phyloP scores from a whole-genome alignment of 441 rosid species.

The Bruguiera hainesii region DNA sequence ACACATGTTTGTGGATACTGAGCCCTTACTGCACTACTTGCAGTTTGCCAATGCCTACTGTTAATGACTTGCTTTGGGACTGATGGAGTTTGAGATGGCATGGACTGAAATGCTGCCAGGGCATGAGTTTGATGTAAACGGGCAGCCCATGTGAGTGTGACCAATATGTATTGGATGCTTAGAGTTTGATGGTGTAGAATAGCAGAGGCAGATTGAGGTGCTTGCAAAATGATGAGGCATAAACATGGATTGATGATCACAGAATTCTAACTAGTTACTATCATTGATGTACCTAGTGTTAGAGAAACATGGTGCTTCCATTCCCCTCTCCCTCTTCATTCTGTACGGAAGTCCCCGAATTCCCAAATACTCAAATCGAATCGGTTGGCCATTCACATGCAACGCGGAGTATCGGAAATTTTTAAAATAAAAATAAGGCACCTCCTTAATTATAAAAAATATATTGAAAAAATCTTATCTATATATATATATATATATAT shows the following conservation, averaged over 20 bases:
- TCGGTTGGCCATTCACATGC: too few species aligned
- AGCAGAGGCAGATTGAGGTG: conserved; percentile 22
- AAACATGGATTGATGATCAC: neutral
- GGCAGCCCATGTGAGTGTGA: conserved; percentile 21
- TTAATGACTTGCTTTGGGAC: conserved; percentile 17
- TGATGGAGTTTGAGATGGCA: conserved; percentile 25
- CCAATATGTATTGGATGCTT: conserved; percentile 33
- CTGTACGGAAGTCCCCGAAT: too few species aligned
- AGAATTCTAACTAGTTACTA: too few species aligned
- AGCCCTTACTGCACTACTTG: conserved; percentile 3
- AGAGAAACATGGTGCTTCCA: too few species aligned
- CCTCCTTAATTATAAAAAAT: too few species aligned
- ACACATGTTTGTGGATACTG: neutral
- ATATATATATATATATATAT: too few species aligned
- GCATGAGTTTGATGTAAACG: conserved; percentile 27
- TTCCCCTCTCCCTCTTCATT: too few species aligned
- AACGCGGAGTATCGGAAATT: too few species aligned
- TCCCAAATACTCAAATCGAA: too few species aligned
- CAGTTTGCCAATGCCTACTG: conserved; percentile 20
- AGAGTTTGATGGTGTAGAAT: conserved; percentile 22
- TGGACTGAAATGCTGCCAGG: conserved; percentile 30
- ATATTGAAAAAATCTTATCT: too few species aligned
- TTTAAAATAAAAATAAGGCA: too few species aligned
- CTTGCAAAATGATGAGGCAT: conserved; percentile 23
- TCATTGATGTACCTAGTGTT: too few species aligned